Evolutionary conservation across 2,329 filamentous ascomycete genomes (phyloP).

Genomic region (Diaporthe caulivora): DNA sequence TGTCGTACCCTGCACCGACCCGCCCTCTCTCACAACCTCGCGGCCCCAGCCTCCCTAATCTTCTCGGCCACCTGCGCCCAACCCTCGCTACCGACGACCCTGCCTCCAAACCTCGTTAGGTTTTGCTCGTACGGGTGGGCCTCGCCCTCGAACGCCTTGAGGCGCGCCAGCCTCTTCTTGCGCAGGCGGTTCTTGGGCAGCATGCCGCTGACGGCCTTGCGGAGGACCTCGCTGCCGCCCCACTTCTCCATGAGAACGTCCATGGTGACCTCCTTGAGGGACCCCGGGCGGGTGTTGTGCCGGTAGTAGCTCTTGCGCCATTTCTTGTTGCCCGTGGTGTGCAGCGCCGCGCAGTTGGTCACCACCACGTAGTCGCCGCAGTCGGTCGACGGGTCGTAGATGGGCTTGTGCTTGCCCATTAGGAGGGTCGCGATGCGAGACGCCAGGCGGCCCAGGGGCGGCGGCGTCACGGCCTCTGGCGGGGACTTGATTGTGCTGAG

Average conservation of each 20-base stretch:
- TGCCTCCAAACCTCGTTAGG: conserved; percentile 78
- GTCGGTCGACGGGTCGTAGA: conserved; percentile 96
- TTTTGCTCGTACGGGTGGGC: conserved; percentile 94
- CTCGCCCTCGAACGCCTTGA: conserved; percentile 97
- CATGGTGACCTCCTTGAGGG: conserved; percentile 90
- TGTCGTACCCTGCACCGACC: neutral
- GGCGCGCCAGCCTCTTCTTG: conserved; percentile 85
- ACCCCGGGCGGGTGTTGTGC: conserved; percentile 91
- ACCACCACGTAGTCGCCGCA: conserved; percentile 99
- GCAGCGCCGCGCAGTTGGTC: conserved; percentile 86
- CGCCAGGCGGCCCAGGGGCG: conserved; percentile 90
- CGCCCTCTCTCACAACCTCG: conserved; percentile 57
- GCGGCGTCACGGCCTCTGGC: conserved; percentile 68
- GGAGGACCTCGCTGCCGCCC: conserved; percentile 90
- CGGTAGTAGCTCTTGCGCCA: conserved; percentile 96
- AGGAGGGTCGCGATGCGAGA: conserved; percentile 87
- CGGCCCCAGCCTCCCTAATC: conserved; percentile 62
- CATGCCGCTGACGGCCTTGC: conserved; percentile 96
- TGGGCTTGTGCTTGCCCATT: conserved; percentile 99
- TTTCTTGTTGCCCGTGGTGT: conserved; percentile 92
- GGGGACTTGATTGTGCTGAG: conserved; percentile 67
- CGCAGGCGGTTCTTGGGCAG: conserved; percentile 95
- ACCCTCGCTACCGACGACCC: conserved; percentile 64
- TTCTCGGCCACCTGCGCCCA: conserved; percentile 66
- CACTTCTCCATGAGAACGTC: conserved; percentile 94